phyloP scores from a whole-genome alignment of 2,329 filamentous ascomycete genomes.

The Aureobasidium uvarum region DNA sequence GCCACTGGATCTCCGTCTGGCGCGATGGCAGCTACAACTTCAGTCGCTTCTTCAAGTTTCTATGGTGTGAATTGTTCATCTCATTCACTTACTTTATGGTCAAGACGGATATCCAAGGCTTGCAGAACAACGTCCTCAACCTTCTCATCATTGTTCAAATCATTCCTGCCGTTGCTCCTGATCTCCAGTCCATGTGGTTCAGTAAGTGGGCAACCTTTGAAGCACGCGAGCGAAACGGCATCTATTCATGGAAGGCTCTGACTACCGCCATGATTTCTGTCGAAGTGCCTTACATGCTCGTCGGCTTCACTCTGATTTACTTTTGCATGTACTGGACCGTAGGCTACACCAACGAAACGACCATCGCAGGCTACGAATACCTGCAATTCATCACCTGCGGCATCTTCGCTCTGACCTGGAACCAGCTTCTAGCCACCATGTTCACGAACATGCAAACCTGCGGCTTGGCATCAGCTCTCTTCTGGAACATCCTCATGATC shows the following conservation, averaged over 20 bases:
- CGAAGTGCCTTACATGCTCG: constrained; percentile 62
- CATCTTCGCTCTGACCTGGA: constrained; percentile 19
- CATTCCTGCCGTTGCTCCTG: constrained; percentile 10
- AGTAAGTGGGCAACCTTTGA: constrained; percentile 57
- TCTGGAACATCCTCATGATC: constrained; percentile 28
- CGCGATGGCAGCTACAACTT: constrained; percentile 26
- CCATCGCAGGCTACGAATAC: constrained; percentile 41
- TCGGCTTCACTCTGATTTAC: constrained; percentile 61
- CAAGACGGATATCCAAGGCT: constrained; percentile 33
- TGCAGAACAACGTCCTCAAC: constrained; percentile 33
- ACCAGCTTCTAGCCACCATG: background rate
- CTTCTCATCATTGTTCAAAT: constrained; percentile 24
- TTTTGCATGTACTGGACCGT: constrained; percentile 62
- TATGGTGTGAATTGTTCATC: constrained; percentile 55
- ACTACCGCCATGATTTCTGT: constrained; percentile 66
- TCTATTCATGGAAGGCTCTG: constrained; percentile 69
- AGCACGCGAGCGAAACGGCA: constrained; percentile 54
- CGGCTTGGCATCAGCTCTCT: constrained; percentile 22
- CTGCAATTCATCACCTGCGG: constrained; percentile 10
- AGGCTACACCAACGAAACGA: constrained; percentile 60
- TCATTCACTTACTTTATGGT: constrained; percentile 46
- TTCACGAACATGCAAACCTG: constrained; percentile 28
- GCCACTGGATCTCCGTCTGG: constrained; percentile 24
- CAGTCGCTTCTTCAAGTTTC: constrained; percentile 33
- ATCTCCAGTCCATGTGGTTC: constrained; percentile 48